Evolutionary conservation across 2,329 filamentous ascomycete genomes (phyloP), one percentile per base, ranked within the genome.

Genomic region (Cercospora sp.): DNA sequence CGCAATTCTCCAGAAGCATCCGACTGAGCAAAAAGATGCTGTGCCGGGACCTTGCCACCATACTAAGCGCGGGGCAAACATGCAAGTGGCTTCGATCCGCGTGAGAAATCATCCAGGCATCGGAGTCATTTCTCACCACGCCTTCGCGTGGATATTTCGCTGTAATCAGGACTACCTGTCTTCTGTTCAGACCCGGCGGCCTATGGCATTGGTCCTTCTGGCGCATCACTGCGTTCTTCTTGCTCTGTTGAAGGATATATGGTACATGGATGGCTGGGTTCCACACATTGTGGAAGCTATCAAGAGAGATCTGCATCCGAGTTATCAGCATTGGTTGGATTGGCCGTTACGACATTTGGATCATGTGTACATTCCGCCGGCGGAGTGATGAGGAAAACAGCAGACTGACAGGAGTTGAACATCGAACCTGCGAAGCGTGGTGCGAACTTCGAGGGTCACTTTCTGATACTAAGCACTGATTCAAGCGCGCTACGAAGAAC

Each of bases 231-330:
- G 66, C 18, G 66, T 70, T 6, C 30, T 72, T 1, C 36, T 72
- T 33, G 53, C 64, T 5, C 59, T 65, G 45, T 57, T 70, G 12
- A 62, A 68, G 42, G 36, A 67, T 20, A 31, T 60, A 20, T 72
- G 69, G 71, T 72, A 71, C 36, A 33, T 72, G 13, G 55, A 71
- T 3, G 69, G 71, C 4, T 72, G 71, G 71, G 60, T 64, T 0
- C 9, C n/a, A 5, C 69, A 72, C 48, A 70, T 72, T 5, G 65
- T 71, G 62, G 45, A 28, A 10, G 69, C 65, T 16, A 64, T 71
- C 18, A 33, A 53, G 12, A n/a, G 57, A 13, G 57, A 71, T 31
- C 23, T 72, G 26, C 68, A 71, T 59, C 64, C 66, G 3, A 62
- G 65, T 9, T 69, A 72, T 60, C 40, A 60, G 28, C 63, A 68